phyloP scores from a whole-genome alignment of 257 asterid species.

The Prunella vulgaris region DNA sequence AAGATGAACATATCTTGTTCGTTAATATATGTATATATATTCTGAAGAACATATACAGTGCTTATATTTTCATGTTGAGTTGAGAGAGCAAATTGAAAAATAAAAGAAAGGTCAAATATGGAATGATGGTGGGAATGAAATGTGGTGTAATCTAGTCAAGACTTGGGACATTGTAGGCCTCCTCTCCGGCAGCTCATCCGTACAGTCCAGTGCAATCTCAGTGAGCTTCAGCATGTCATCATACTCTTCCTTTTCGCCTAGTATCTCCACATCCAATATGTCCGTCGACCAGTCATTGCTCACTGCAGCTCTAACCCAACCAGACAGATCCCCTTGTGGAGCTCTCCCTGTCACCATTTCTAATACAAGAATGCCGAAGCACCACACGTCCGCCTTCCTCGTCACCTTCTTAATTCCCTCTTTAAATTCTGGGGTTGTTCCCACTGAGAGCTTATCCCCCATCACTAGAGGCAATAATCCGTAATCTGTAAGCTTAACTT shows the following conservation, averaged over 20 bases:
- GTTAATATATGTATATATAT: too few species aligned
- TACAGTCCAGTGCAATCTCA: conserved; percentile 59
- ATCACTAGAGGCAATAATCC: conserved; percentile 46
- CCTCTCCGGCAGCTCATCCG: conserved; percentile 39
- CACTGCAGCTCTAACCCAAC: conserved; percentile 55
- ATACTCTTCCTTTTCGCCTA: conserved; percentile 54
- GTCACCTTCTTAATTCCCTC: conserved; percentile 44
- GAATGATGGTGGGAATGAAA: background rate
- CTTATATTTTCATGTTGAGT: background rate
- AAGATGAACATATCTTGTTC: too few species aligned
- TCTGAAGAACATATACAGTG: background rate
- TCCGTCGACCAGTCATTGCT: conserved; percentile 67
- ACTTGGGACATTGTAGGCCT: conserved; percentile 51
- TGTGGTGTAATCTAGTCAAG: conserved; percentile 33
- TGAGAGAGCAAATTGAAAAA: too few species aligned
- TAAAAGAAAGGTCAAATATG: too few species aligned
- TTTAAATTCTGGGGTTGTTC: conserved; percentile 46
- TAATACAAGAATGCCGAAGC: conserved; percentile 58
- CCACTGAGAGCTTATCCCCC: conserved; percentile 35
- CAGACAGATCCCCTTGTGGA: conserved; percentile 42
- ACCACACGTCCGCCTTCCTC: conserved; percentile 53
- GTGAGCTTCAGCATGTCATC: conserved; percentile 64
- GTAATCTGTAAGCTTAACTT: conserved; percentile 57
- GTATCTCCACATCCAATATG: conserved; percentile 53
- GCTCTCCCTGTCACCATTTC: conserved; percentile 60